phyloP scores from a whole-genome alignment of 441 rosid genomes.

The Gossypium schwendimanii region DNA sequence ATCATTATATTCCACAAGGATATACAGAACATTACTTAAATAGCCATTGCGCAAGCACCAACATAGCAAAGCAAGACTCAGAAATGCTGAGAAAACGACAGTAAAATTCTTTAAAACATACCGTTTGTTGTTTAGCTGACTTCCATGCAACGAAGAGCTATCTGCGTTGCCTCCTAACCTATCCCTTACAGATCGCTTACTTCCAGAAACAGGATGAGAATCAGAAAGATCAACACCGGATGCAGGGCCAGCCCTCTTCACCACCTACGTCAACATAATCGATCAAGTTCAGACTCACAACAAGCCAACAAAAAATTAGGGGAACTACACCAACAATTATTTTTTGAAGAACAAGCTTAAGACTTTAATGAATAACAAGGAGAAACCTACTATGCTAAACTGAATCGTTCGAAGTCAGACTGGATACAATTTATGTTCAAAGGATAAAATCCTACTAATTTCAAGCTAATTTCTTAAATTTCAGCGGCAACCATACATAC shows the following conservation, averaged over 20 bases:
- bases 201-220: conserved; percentile 37
- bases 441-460: background rate
- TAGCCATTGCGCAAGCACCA: background rate
- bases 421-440: background rate
- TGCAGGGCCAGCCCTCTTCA: conserved; percentile 51
- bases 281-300: background rate
- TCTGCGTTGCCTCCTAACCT: conserved; percentile 60
- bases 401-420: background rate
- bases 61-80: background rate
- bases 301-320: background rate
- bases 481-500: conserved; percentile 14
- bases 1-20: background rate
- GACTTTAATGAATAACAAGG: background rate
- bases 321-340: background rate
- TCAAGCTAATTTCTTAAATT: background rate
- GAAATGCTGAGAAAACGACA: conserved; percentile 9
- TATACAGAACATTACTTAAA: background rate
- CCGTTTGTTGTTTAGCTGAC: conserved; percentile 47
- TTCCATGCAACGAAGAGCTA: conserved; percentile 25
- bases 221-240: conserved; percentile 30
- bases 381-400: background rate
- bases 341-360: background rate
- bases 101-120: conserved; percentile 17
- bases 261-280: conserved; percentile 43
- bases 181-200: conserved; percentile 73